These are phyloP conservation scores for Cercospora sojina DNA, from an alignment of 2,329 filamentous ascomycete species.

Conservation along the genomic window DNA sequence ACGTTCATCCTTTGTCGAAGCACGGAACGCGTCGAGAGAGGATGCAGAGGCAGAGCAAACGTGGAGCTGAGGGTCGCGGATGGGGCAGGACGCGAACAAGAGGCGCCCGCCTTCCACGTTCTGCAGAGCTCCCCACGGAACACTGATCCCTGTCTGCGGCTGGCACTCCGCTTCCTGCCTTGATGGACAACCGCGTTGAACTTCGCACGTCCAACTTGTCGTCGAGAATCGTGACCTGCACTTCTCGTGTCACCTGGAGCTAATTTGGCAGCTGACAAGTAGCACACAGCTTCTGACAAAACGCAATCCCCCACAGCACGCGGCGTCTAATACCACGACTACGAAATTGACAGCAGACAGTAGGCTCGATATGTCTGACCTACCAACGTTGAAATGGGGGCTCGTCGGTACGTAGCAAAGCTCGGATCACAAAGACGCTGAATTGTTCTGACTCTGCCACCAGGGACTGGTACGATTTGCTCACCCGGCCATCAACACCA, in stretches of 20 bases:
- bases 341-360: not conserved
- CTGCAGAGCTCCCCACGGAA: not conserved
- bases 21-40: not conserved
- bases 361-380: constrained; percentile 7
- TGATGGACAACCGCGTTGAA: not conserved
- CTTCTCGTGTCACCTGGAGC: not conserved
- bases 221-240: not conserved
- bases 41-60: not conserved
- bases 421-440: not conserved
- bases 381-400: constrained; percentile 20
- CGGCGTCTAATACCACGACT: not conserved
- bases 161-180: constrained; percentile 2
- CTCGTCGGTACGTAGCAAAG: constrained; percentile 14
- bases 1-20: not conserved
- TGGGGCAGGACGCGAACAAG: not conserved
- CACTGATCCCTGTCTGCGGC: not conserved
- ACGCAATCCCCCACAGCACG: not conserved
- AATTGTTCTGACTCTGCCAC: not conserved
- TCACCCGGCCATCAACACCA: no score
- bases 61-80: not conserved
- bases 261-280: not conserved
- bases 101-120: not conserved
- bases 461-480: not conserved
- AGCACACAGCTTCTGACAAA: not conserved
- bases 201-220: not conserved